A percentile compares a stretch with the other conserved stretches of the same genome.
phyloP scores from a whole-genome alignment of 495 filamentous ascomycete species.

The Acidiella bohemica region DNA sequence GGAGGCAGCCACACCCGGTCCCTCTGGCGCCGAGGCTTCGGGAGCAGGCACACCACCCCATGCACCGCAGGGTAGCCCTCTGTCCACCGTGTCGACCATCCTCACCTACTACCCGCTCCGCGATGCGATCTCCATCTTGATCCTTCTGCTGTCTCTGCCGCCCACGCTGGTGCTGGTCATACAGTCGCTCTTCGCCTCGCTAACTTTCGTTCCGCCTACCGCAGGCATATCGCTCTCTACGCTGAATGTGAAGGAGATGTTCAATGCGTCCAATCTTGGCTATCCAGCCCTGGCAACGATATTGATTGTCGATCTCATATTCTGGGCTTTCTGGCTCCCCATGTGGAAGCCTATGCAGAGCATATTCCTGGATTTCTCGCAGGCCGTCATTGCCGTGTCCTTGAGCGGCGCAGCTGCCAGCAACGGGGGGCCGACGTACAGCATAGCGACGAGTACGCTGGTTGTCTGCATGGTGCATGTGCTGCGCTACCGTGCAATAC shows the following conservation, averaged over 20 bases:
- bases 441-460: slow-evolving; percentile 61
- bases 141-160: slow-evolving; percentile 92
- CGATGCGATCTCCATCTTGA: slow-evolving; percentile 95
- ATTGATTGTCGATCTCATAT: slow-evolving; percentile 65
- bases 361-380: slow-evolving; percentile 83
- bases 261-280: slow-evolving; percentile 57
- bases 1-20: slow-evolving; percentile 3
- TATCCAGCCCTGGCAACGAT: slow-evolving; percentile 69
- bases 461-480: slow-evolving; percentile 60
- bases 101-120: slow-evolving; percentile 79
- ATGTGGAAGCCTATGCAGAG: slow-evolving; percentile 80
- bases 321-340: slow-evolving; percentile 75
- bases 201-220: slow-evolving; percentile 81
- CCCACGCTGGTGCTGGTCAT: slow-evolving; percentile 79
- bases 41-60: slow-evolving; percentile 30
- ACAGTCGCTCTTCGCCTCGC: slow-evolving; percentile 81
- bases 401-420: slow-evolving; percentile 73
- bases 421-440: slow-evolving; percentile 47
- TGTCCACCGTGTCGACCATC: slow-evolving; percentile 70
- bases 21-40: slow-evolving; percentile 6
- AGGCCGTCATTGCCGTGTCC: slow-evolving; percentile 88
- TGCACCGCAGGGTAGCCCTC: slow-evolving; percentile 43
- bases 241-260: slow-evolving; percentile 31
- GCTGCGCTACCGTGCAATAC: slow-evolving; percentile 34
- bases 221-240: slow-evolving; percentile 35